Evolutionary conservation across 345 rosid species (phyloP).

Genomic region (Rhodomyrtus tomentosa): DNA sequence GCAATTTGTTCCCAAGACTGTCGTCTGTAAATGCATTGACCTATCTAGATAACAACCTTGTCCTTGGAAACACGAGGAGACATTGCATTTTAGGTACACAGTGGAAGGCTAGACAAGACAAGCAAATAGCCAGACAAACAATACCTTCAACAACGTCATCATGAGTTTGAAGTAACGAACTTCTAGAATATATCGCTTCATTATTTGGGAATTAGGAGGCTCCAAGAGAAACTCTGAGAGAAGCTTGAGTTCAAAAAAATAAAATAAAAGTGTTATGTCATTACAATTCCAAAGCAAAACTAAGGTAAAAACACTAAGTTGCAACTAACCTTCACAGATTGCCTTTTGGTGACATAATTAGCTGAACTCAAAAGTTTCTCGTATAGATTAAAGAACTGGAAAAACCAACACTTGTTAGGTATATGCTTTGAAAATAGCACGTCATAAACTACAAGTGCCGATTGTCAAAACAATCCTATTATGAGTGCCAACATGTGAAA

Average conservation of each 20-base stretch:
- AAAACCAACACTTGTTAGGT: constrained; percentile 4
- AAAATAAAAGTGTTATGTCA: constrained; percentile 2
- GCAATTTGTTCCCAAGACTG: background rate
- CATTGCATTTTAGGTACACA: background rate
- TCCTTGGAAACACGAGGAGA: background rate
- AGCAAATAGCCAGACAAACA: background rate
- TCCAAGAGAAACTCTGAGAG: constrained; percentile 92
- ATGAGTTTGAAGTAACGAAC: constrained; percentile 85
- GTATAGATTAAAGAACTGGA: constrained; percentile 84
- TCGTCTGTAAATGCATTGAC: background rate
- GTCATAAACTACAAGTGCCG: background rate
- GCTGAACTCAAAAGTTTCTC: constrained; percentile 79
- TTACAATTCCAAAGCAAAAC: background rate
- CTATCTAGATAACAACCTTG: background rate
- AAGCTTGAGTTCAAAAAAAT: constrained; percentile 41
- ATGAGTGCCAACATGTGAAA: background rate
- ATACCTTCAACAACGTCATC: constrained; percentile 85
- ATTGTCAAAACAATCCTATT: background rate
- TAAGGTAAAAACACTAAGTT: background rate
- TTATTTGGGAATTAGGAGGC: constrained; percentile 70
- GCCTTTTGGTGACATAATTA: constrained; percentile 95
- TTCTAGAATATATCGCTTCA: constrained; percentile 88
- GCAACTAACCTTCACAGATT: constrained; percentile 78
- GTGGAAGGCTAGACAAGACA: background rate
- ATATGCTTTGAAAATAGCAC: background rate